A percentile compares a stretch with the other conserved stretches of the same genome.
Evolutionary conservation across 345 rosid genomes (phyloP).

Genomic region (Pelargonium nanum): DNA sequence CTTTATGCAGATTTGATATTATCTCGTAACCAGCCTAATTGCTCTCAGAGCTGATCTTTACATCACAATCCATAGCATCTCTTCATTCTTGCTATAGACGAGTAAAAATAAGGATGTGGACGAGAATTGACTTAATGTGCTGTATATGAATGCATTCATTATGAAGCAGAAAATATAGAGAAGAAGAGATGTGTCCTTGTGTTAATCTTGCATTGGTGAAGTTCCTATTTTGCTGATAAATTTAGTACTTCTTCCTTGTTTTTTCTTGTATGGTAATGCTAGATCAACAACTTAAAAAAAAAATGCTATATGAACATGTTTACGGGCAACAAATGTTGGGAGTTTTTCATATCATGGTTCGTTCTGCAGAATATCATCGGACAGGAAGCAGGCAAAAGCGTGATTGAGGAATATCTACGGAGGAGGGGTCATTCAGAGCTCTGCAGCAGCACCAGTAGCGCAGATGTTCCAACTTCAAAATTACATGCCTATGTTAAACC

Average conservation of each 20-base stretch:
- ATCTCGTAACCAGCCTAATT: not conserved
- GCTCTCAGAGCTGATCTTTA: not conserved
- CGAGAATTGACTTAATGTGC: not conserved
- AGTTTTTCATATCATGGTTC: conserved; percentile 5
- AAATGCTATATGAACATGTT: too few relatives aligned
- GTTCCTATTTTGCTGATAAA: not conserved
- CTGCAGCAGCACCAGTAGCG: conserved; percentile 19
- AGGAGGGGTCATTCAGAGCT: conserved; percentile 51
- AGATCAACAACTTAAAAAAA: too few relatives aligned
- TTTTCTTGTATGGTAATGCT: not conserved
- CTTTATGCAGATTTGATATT: not conserved
- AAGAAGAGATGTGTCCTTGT: not conserved
- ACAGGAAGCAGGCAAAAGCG: conserved; percentile 52
- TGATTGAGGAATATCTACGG: conserved; percentile 64
- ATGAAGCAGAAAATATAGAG: not conserved
- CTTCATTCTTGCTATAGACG: not conserved
- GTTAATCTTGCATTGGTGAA: too few relatives aligned
- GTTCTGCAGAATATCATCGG: conserved; percentile 69
- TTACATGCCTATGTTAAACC: conserved; percentile 75
- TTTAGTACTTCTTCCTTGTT: not conserved
- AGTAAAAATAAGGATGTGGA: not conserved
- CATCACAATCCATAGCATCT: not conserved
- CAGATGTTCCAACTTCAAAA: conserved; percentile 35
- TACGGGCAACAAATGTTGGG: not conserved
- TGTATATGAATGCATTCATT: not conserved